Base-by-base conservation (phyloP, 169 alveolate genomes). In the Theileria orientalis region DNA sequence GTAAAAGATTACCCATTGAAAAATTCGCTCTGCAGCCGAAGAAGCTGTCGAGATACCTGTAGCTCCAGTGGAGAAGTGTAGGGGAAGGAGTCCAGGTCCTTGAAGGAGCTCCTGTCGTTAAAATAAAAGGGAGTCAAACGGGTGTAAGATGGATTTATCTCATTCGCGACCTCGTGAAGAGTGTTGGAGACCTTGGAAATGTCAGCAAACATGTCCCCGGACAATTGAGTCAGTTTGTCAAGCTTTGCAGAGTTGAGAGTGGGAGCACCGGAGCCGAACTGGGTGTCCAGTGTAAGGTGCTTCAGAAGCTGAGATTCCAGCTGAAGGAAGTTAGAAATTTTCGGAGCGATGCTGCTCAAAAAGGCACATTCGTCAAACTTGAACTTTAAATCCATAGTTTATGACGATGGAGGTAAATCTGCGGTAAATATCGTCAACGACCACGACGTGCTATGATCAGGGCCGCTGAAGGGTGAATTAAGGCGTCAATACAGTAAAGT, bases 131-230 rank as follows among this genome's bases (percentile, higher is more conserved):
- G 60, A 19, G 49, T 8, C 25, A 56, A 41, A 16, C 87, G n/a
- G 16, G 87, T 79, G 61, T 71, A 79, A 21, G 68, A 72, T 25
- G 87, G 87, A 44, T 77, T 77, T 2, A 79, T 52, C 56, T 71
- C 40, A 60, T 73, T 51, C 6, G 66, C 30, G 51, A 79, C 35
- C 33, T 52, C 64, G 60, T 79, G 82, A 56, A 79, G 56, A 32
- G 72, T 60, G 35, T 71, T 37, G 16, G 87, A 79, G 37, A 73
- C 61, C 14, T 9, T 14, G 19, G 83, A 27, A n/a, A 79, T 56
- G 42, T 56, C 60, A 3, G 69, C 40, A 30, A 79, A 79, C 46
- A 79, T 42, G 29, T 13, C 60, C 23, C 67, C 27, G 0, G 87
- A 14, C 11, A 70, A 54, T 14, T n/a, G 23, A 25, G 77, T 52